phyloP scores from a whole-genome alignment of 352 stramenopile species.

The Pythium apleroticum region DNA sequence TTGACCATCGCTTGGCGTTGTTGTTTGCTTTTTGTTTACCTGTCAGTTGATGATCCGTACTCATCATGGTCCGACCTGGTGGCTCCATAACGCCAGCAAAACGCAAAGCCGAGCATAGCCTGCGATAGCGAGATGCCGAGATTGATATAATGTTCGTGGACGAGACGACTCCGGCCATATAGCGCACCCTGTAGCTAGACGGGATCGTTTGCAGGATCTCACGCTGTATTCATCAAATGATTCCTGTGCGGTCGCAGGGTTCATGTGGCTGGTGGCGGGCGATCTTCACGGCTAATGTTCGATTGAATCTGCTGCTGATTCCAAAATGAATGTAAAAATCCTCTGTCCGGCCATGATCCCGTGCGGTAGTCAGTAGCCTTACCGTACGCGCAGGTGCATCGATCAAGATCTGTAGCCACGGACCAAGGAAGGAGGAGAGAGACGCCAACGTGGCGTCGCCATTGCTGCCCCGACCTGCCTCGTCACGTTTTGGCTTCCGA shows the following conservation, averaged over 20 bases:
- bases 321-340: constrained; percentile 1
- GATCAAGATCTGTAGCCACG: background rate
- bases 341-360: background rate
- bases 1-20: too few species aligned
- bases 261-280: background rate
- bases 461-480: background rate
- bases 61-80: background rate
- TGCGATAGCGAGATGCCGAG: background rate
- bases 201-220: background rate
- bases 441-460: too few species aligned
- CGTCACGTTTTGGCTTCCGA: background rate
- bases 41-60: too few species aligned
- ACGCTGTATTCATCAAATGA: background rate
- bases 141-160: background rate
- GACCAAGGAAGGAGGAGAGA: background rate
- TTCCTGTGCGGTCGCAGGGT: background rate
- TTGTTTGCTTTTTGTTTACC: too few species aligned
- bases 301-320: constrained; percentile 1
- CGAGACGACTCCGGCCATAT: background rate
- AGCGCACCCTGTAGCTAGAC: constrained; percentile 2
- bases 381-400: background rate
- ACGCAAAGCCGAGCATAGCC: background rate
- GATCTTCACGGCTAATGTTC: background rate
- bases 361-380: background rate
- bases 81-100: background rate